Evolutionary conservation across 2,329 filamentous ascomycete species (phyloP).

Genomic region (Aspergillus nomiae): DNA sequence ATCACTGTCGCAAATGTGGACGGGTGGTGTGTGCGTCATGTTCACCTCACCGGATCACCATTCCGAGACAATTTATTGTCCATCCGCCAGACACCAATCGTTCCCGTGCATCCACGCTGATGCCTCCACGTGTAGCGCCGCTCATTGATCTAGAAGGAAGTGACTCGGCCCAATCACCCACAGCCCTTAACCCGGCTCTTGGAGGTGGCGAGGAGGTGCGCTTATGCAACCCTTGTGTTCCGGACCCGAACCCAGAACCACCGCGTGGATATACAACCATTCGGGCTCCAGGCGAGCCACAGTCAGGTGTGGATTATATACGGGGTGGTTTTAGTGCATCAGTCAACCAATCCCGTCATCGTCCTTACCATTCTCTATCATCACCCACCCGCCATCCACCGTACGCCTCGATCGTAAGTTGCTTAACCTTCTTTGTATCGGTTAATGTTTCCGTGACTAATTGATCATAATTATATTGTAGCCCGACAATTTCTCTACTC

Average conservation of each 20-base stretch:
- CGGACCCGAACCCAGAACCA: slow-evolving; percentile 65
- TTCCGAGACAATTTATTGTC: slow-evolving; percentile 90
- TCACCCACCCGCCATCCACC: slow-evolving; percentile 11
- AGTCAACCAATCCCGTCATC: slow-evolving; percentile 24
- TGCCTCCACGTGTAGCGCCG: slow-evolving; percentile 44
- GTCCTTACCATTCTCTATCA: slow-evolving; percentile 31
- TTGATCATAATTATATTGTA: slow-evolving; percentile 3
- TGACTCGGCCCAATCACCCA: slow-evolving; percentile 24
- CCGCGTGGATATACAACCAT: slow-evolving; percentile 41
- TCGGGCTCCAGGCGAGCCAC: slow-evolving; percentile 21
- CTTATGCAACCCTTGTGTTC: slow-evolving; percentile 72
- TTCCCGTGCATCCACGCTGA: slow-evolving; percentile 45
- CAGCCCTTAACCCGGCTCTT: slow-evolving; percentile 50
- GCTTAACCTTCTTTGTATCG: background rate
- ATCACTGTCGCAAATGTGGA: slow-evolving; percentile 96
- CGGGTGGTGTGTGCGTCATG: slow-evolving; percentile 87
- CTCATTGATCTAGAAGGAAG: slow-evolving; percentile 51
- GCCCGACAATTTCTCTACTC: slow-evolving; percentile 17
- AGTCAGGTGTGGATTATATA: slow-evolving; percentile 14
- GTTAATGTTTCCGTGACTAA: slow-evolving; percentile 1
- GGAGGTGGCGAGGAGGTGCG: slow-evolving; percentile 69
- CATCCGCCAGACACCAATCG: slow-evolving; percentile 62
- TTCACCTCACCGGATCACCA: slow-evolving; percentile 92
- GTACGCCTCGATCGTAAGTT: slow-evolving; percentile 18
- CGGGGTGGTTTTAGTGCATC: slow-evolving; percentile 13